Evolutionary conservation across 495 filamentous ascomycete genomes (phyloP).

Genomic region (Lentithecium fluviatile): DNA sequence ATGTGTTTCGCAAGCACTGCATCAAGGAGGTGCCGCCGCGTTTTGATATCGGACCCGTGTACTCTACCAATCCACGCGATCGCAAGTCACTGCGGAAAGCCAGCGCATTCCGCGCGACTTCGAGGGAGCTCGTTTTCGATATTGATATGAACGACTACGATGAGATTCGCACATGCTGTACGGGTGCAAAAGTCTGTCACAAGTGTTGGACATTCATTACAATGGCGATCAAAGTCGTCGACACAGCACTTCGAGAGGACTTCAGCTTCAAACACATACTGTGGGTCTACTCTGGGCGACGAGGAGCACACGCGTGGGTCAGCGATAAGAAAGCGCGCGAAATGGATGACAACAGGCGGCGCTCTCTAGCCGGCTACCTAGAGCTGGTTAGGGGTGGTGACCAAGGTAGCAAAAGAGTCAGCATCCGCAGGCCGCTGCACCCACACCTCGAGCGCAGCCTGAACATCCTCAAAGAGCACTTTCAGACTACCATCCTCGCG

Average conservation of each 20-base stretch:
- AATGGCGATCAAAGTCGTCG: conserved; percentile 94
- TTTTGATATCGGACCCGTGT: conserved; percentile 97
- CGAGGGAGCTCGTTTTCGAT: conserved; percentile 96
- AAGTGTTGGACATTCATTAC: conserved; percentile 97
- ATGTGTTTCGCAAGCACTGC: conserved; percentile 91
- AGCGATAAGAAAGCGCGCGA: conserved; percentile 82
- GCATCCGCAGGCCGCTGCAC: conserved; percentile 80
- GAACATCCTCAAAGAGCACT: conserved; percentile 73
- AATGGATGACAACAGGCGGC: conserved; percentile 79
- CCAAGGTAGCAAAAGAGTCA: conserved; percentile 83
- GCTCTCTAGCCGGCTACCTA: conserved; percentile 81
- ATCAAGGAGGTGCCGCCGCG: conserved; percentile 81
- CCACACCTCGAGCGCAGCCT: conserved; percentile 88
- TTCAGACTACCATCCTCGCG: conserved; percentile 74
- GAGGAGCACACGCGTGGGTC: conserved; percentile 98
- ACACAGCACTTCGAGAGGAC: conserved; percentile 81
- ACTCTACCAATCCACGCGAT: conserved; percentile 88
- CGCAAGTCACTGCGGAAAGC: conserved; percentile 81
- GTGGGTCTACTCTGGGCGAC: conserved; percentile 96
- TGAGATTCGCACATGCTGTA: conserved; percentile 91
- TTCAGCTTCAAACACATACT: conserved; percentile 95
- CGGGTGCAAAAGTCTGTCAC: conserved; percentile 85
- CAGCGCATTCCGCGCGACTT: conserved; percentile 67
- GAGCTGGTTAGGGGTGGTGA: conserved; percentile 81
- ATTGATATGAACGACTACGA: conserved; percentile 99